These are phyloP conservation scores for Coelastrella sp. DNA, from an alignment of 139 green algal genomes.

Conservation along the genomic window DNA sequence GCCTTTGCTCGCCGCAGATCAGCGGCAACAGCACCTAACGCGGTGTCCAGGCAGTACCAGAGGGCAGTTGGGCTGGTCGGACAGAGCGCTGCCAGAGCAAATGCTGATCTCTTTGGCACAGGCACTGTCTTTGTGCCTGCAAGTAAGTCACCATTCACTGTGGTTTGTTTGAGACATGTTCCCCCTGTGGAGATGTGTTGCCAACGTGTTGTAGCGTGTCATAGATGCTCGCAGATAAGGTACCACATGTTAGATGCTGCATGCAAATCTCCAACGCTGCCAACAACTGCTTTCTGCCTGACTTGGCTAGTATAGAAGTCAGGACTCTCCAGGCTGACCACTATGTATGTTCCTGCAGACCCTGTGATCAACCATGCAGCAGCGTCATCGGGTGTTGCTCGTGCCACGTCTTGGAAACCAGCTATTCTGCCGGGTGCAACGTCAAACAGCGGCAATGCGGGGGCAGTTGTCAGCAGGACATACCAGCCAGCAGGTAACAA, in stretches of 20 bases:
- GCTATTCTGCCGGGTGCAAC: background rate
- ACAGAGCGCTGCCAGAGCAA: background rate
- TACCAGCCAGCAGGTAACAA: constrained; percentile 6
- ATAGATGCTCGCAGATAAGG: no score
- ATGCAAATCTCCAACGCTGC: no score
- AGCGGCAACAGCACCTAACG: background rate
- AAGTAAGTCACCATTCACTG: background rate
- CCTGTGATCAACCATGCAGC: background rate
- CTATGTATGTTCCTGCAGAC: background rate
- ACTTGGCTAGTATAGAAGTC: no score
- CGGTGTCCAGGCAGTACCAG: background rate
- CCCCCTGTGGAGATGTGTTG: no score
- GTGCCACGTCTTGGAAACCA: background rate
- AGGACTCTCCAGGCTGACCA: no score
- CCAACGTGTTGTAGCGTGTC: no score
- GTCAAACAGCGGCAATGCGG: constrained; percentile 13
- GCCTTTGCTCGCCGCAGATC: background rate
- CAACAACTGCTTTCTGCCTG: no score
- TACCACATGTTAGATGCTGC: no score
- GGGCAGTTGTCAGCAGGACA: constrained; percentile 10
- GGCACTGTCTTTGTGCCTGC: constrained; percentile 6
- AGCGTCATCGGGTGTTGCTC: background rate
- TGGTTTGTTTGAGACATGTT: no score
- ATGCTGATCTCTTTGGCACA: constrained; percentile 36
- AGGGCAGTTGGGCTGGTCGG: background rate